These are phyloP conservation scores for Annulohypoxylon nitens DNA, from an alignment of 495 filamentous ascomycete species.

Conservation along the genomic window DNA sequence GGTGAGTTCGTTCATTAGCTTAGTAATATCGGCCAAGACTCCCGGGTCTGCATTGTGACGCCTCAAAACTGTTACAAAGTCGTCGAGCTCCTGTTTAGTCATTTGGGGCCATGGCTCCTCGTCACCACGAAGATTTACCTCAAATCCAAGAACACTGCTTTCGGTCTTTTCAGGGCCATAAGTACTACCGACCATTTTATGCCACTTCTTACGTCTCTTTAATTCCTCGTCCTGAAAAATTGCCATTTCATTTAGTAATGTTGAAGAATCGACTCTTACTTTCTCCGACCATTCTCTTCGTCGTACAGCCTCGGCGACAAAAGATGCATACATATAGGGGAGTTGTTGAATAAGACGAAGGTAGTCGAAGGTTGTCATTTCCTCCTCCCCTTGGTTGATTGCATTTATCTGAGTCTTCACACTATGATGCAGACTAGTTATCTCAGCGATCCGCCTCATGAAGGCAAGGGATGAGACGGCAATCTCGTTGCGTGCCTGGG, in stretches of 20 bases:
- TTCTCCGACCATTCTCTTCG: constrained; percentile 93
- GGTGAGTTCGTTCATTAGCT: constrained; percentile 72
- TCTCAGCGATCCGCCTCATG: constrained; percentile 82
- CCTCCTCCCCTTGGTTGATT: constrained; percentile 77
- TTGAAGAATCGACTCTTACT: constrained; percentile 84
- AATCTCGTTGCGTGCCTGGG: constrained; percentile 70
- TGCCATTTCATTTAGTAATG: constrained; percentile 90
- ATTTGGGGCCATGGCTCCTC: constrained; percentile 82
- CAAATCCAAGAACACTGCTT: constrained; percentile 75
- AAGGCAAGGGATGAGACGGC: constrained; percentile 71
- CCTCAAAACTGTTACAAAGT: constrained; percentile 72
- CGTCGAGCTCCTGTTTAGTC: constrained; percentile 72
- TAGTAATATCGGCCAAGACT: constrained; percentile 65
- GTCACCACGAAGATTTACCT: constrained; percentile 86
- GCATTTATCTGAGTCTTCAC: constrained; percentile 77
- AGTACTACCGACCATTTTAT: constrained; percentile 78
- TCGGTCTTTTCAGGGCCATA: constrained; percentile 61
- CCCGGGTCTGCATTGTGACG: constrained; percentile 61
- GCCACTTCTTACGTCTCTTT: constrained; percentile 89
- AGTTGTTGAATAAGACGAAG: constrained; percentile 81
- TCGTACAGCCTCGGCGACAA: constrained; percentile 85
- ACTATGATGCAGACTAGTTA: constrained; percentile 78
- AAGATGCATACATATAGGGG: constrained; percentile 88
- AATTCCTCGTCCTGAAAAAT: constrained; percentile 90
- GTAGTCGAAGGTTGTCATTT: constrained; percentile 78